Evolutionary conservation across 1,284 basidiomycete genomes (phyloP), one percentile per base, ranked within the genome.

Genomic region (Cutaneotrichosporon cavernicola): DNA sequence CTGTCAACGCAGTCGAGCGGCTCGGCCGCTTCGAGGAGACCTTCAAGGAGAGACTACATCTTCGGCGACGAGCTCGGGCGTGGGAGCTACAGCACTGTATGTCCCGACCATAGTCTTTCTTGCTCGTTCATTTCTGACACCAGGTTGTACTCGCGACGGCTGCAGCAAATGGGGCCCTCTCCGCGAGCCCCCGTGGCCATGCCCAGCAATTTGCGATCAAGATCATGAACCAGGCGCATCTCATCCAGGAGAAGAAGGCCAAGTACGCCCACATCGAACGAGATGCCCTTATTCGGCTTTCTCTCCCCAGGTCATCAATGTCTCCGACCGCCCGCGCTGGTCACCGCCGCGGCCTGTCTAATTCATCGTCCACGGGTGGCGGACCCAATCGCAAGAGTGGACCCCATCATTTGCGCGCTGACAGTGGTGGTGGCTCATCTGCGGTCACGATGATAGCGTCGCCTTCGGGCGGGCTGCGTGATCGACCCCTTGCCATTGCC

Each of bases 181-280:
- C 59, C 13, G 38, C 59, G 0, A 61, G 31, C 21, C 49, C 59
- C 7, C 55, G 58, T 26, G 55, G 58, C 21, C 46, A 36, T 7
- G 22, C 50, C 8, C 58, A 57, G 10, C 69, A 76, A 49, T 84
- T 81, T 65, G 83, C 83, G 8, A 78, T 84, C 72, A 84, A 84
- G 63, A 81, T 83, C 34, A 81, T 84, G 69, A 82, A 84, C 68
- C 83, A 84, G 69, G 72, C 74, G 22, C 80, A 82, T 60, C 76
- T 82, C 26, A 70, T 81, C 26, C 78, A 81, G 57, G 82, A 84
- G 73, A 82, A 82, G 67, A 84, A 84, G 72, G 80, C 78, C 4
- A 83, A 84, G 64, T 84, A 84, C 65, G 83, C 83, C n/a, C 76
- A 81, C 61, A 81, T 84, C 58, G 83, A 84, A 72, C 77, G 82